Evolutionary conservation across 805 yeast species (phyloP).

Genomic region (Candida verbasci): DNA sequence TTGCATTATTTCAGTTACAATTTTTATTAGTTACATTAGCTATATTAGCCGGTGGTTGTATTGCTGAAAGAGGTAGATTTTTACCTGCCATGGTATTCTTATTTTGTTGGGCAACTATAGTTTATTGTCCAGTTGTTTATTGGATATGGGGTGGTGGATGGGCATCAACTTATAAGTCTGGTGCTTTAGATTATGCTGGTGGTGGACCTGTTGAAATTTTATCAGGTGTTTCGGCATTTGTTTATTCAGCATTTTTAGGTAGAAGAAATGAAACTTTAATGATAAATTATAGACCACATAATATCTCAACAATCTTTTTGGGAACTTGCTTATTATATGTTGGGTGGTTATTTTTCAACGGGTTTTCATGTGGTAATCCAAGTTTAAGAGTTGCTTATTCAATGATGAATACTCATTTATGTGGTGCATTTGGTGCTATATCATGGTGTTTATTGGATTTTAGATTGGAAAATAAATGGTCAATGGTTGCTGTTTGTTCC

Average conservation of each 20-base stretch:
- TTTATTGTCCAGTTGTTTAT: conserved; percentile 90
- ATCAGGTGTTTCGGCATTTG: conserved; percentile 88
- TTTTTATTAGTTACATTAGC: conserved; percentile 89
- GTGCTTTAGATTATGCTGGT: conserved; percentile 94
- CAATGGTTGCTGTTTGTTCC: conserved; percentile 91
- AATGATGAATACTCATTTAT: conserved; percentile 83
- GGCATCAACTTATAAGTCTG: conserved; percentile 76
- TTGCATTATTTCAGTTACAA: conserved; percentile 85
- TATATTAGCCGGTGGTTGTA: conserved; percentile 82
- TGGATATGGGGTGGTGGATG: conserved; percentile 98
- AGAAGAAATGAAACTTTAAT: conserved; percentile 69
- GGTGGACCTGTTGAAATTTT: conserved; percentile 96
- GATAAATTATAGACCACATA: conserved; percentile 91
- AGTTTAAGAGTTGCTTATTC: conserved; percentile 82
- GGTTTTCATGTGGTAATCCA: conserved; percentile 82
- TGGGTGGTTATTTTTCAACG: conserved; percentile 96
- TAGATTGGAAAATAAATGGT: conserved; percentile 85
- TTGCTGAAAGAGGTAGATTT: conserved; percentile 87
- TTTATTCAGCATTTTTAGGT: conserved; percentile 75
- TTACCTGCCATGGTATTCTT: conserved; percentile 78
- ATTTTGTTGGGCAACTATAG: conserved; percentile 86
- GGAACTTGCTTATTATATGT: conserved; percentile 87
- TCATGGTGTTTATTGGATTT: conserved; percentile 90
- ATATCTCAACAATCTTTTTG: conserved; percentile 82
- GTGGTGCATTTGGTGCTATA: conserved; percentile 87